These are phyloP conservation scores for Lepraria neglecta DNA, from an alignment of 495 filamentous ascomycete species.

Conservation along the genomic window DNA sequence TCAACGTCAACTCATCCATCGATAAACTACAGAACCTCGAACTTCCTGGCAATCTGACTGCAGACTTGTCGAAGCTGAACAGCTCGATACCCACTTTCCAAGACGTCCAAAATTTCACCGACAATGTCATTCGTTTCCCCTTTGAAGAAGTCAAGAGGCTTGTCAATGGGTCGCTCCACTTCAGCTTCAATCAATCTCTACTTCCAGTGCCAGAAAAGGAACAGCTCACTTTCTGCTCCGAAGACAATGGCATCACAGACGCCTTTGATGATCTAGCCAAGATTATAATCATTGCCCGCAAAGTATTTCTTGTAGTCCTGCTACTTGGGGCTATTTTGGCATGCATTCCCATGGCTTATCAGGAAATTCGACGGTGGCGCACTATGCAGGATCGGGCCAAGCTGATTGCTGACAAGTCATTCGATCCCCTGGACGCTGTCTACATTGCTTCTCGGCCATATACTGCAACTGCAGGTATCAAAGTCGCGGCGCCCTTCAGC, in stretches of 20 bases:
- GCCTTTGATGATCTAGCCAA: slow-evolving; percentile 72
- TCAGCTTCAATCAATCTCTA: slow-evolving; percentile 65
- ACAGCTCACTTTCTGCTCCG: slow-evolving; percentile 77
- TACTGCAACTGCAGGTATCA: slow-evolving; percentile 64
- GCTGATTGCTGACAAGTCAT: slow-evolving; percentile 56
- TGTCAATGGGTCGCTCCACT: slow-evolving; percentile 61
- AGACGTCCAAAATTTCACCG: slow-evolving; percentile 70
- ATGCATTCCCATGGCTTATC: slow-evolving; percentile 68
- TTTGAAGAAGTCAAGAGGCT: slow-evolving; percentile 70
- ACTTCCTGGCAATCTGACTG: slow-evolving; percentile 58
- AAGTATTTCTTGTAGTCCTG: slow-evolving; percentile 67
- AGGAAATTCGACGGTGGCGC: slow-evolving; percentile 75
- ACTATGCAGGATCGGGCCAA: slow-evolving; percentile 61
- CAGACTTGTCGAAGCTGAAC: slow-evolving; percentile 62
- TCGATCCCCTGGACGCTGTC: slow-evolving; percentile 81
- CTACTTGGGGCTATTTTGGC: slow-evolving; percentile 61
- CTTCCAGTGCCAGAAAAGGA: slow-evolving; percentile 80
- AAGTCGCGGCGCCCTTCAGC: slow-evolving; percentile 60
- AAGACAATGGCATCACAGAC: slow-evolving; percentile 72
- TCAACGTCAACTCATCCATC: slow-evolving; percentile 57
- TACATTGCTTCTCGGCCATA: slow-evolving; percentile 79
- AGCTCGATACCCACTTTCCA: slow-evolving; percentile 73
- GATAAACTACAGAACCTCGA: slow-evolving; percentile 59
- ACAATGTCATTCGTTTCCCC: slow-evolving; percentile 62
- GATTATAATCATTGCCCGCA: slow-evolving; percentile 55